A percentile compares a stretch with the other conserved stretches of the same genome.
phyloP scores from a whole-genome alignment of 306 rosid species.

The Gillenia trifoliata region DNA sequence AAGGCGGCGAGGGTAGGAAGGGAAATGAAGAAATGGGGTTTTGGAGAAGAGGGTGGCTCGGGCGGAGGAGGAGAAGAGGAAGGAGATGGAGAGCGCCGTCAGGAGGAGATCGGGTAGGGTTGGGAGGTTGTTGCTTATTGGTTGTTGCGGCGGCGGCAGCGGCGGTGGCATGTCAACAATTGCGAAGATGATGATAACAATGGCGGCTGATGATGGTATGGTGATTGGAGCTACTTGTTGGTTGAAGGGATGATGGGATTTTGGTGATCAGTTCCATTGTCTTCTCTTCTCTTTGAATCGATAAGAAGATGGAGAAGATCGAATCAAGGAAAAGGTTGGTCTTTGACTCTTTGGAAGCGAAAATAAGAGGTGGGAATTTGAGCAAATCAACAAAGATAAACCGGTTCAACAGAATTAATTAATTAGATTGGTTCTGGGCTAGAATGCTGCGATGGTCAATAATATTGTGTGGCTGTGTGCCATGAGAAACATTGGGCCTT shows the following conservation, averaged over 20 bases:
- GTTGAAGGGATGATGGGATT: not conserved
- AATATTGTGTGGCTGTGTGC: too few relatives aligned
- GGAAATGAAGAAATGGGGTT: constrained; percentile 37
- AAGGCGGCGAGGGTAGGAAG: constrained; percentile 49
- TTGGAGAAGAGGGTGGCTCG: constrained; percentile 6
- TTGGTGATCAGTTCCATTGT: constrained; percentile 30
- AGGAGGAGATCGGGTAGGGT: constrained; percentile 54
- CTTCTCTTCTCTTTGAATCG: not conserved
- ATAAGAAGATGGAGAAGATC: not conserved
- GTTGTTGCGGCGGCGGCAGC: constrained; percentile 40
- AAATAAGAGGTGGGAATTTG: not conserved
- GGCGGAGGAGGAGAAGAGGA: constrained; percentile 54
- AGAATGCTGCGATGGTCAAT: too few relatives aligned
- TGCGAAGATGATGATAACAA: not conserved
- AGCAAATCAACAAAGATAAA: not conserved
- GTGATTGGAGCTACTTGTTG: not conserved
- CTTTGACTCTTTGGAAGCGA: not conserved
- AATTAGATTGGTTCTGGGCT: too few relatives aligned
- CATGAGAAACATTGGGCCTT: too few relatives aligned
- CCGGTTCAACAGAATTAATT: too few relatives aligned
- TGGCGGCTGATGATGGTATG: not conserved
- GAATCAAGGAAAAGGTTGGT: not conserved
- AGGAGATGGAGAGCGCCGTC: constrained; percentile 55
- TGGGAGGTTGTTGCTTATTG: constrained; percentile 35
- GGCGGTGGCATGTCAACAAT: constrained; percentile 34